Evolutionary conservation across 2,329 filamentous ascomycete species (phyloP), one percentile per base, ranked within the genome.

Genomic region (Hansfordia pulvinata): DNA sequence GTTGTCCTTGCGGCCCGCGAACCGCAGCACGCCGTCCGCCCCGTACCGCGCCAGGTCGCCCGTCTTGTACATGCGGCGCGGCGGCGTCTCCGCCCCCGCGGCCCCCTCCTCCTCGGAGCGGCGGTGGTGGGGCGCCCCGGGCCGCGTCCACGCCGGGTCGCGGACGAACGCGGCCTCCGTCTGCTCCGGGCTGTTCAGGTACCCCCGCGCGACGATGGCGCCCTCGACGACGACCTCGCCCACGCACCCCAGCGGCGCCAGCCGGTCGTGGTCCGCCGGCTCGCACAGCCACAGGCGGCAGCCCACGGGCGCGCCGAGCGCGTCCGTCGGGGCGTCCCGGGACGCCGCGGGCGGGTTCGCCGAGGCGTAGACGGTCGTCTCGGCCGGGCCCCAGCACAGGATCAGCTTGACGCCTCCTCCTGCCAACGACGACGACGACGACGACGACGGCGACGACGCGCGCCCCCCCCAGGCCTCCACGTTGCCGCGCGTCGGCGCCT

Each of bases 371-470:
- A 23, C 21, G 6, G n/a, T 23, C 12, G 12, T 14, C 12, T 23
- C 21, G 21, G 12, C 16, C 7, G 21, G 21, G 5, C 21, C 21
- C 12, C 16, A 23, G 5, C 21, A 11, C 8, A 14, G 13, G 12
- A 23, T 23, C 12, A 23, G 12, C 7, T 14, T 14, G 14, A 14
- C 15, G 17, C 13, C 20, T 24, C 17, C 26, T 7, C 12, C 17
- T 19, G 15, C 23, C 5, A 9, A 16, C 18, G 12, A 19, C 22
- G 23, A 28, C 27, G 12, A 28, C 29, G 18, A 17, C 20, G 10
- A 23, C 11, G 10, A 24, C 17, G 7, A 20, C 15, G 19, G 19
- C 23, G 7, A 15, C 10, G 19, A 11, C 9, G 21, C 12, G 6
- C 21, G 21, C 8, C 16, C 21, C 21, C 16, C 12, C 21, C 21